These are phyloP conservation scores for Flagelloscypha sp. DNA, from an alignment of 768 basidiomycete species.

Conservation along the genomic window DNA sequence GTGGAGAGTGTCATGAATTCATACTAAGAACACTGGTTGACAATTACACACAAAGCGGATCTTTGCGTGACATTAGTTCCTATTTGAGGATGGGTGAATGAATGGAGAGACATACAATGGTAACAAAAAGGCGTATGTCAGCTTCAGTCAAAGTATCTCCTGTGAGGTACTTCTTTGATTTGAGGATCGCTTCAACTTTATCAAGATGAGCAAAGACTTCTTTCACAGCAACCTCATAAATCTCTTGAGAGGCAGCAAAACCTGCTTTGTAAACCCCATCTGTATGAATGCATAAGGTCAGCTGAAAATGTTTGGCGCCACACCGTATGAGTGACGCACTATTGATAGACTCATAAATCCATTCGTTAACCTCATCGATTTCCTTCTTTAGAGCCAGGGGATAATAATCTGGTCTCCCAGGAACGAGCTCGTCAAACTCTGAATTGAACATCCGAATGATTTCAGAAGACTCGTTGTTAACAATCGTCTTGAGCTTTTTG, in stretches of 20 bases:
- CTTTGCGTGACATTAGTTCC: conserved; percentile 16
- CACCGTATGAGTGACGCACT: conserved; percentile 25
- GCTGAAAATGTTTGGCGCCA: no score
- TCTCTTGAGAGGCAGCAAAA: conserved; percentile 52
- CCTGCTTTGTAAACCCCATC: conserved; percentile 60
- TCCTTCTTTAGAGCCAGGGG: conserved; percentile 46
- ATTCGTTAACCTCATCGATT: conserved; percentile 57
- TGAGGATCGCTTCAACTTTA: conserved; percentile 48
- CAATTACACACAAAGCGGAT: conserved; percentile 59
- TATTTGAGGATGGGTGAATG: not conserved
- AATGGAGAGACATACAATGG: conserved; percentile 36
- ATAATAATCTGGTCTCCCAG: conserved; percentile 48
- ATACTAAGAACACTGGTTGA: no score
- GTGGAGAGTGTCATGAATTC: no score
- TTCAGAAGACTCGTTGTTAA: conserved; percentile 67
- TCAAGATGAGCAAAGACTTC: conserved; percentile 52
- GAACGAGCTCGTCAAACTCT: conserved; percentile 44
- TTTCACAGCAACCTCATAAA: conserved; percentile 50
- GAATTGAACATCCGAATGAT: conserved; percentile 68
- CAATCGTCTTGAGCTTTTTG: conserved; percentile 50
- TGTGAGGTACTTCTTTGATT: conserved; percentile 52
- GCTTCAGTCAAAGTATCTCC: conserved; percentile 54
- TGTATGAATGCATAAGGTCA: no score
- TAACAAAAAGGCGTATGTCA: conserved; percentile 55
- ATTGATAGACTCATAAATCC: conserved; percentile 55